Conservation (phyloP, 1,284 basidiomycete genomes). For the Agroathelia rolfsii region DNA sequence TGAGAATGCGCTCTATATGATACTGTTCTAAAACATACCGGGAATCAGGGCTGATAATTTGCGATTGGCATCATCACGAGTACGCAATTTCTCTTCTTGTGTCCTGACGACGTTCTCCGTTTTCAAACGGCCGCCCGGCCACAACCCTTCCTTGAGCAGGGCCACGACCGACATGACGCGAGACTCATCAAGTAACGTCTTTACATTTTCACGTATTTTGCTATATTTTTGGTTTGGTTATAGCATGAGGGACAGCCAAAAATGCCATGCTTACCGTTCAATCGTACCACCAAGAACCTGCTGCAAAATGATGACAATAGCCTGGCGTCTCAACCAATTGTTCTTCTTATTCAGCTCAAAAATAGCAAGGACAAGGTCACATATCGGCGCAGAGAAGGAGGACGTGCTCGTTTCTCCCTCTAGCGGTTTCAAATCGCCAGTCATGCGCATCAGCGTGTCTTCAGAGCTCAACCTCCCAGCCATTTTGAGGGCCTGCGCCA, state of each 20-base stretch:
- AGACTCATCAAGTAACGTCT: conserved; percentile 51
- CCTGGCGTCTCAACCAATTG: conserved; percentile 93
- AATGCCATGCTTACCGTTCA: conserved; percentile 62
- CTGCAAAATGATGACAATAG: conserved; percentile 92
- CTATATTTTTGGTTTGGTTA: conserved; percentile 28
- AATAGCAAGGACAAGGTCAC: conserved; percentile 84
- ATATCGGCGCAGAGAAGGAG: conserved; percentile 87
- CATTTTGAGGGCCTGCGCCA: conserved; percentile 66
- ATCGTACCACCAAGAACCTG: conserved; percentile 93
- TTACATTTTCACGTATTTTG: conserved; percentile 77
- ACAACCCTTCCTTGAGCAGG: conserved; percentile 64
- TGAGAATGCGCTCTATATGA: conserved; percentile 6
- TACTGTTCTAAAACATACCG: conserved; percentile 37
- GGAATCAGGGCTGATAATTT: conserved; percentile 87
- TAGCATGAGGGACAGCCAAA: conserved; percentile 2
- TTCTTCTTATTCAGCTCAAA: conserved; percentile 94
- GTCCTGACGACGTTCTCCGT: conserved; percentile 56
- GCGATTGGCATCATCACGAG: conserved; percentile 77
- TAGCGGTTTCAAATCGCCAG: conserved; percentile 66
- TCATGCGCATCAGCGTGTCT: conserved; percentile 56
- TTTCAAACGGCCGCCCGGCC: conserved; percentile 75
- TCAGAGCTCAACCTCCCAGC: conserved; percentile 56
- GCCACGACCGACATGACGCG: conserved; percentile 60
- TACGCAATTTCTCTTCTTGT: conserved; percentile 67
- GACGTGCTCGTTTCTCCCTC: conserved; percentile 82